Base-by-base conservation (phyloP, 768 basidiomycete species). In the Leccinum imitatum region DNA sequence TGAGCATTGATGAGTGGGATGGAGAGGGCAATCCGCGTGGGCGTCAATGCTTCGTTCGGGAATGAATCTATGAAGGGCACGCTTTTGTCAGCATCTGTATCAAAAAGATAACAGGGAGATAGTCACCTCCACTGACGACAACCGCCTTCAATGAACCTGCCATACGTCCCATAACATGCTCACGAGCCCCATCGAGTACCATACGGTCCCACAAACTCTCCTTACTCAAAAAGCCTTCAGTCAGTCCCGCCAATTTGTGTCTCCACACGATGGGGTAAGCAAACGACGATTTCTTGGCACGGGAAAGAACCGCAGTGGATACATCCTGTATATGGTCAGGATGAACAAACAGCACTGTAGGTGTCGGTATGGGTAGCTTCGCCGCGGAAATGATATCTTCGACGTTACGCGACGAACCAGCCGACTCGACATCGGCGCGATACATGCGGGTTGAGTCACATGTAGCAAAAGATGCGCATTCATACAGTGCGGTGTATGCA, bases 201-300 rank as follows among this genome's bases (percentile, higher is more conserved):
- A 88, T 74, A 55, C 87, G 82, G 70, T 97, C 94, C 89, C 91
- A 93, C n/a, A 93, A 71, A 59, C 89, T 89, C 59, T 89, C 86
- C 68, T 87, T 87, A 15, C 84, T 87, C 44, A 93, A 63, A 64
- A 87, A 90, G 5, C 95, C 95, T 58, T 91, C 89, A 0, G 74
- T 69, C 4, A 95, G 73, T 3, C 80, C 83, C 0, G 87, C 79
- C 17, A 85, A 61, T 71, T 96, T 96, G 73, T 95, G 95, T 33
- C 90, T 81, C 80, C 85, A 86, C 2, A 87, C 91, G 54, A 94
- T 70, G 5, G 82, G 71, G 67, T 83, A 87, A 17, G 89, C 63
- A 15, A 86, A 61, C 58, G 77, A 79, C 3, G 80, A 83, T 61
- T 77, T 82, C 55, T 80, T 80, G 2, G 87, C 87, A 63, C 78